Evolutionary conservation across 345 rosid genomes (phyloP).

Genomic region (Aquilaria malaccensis): DNA sequence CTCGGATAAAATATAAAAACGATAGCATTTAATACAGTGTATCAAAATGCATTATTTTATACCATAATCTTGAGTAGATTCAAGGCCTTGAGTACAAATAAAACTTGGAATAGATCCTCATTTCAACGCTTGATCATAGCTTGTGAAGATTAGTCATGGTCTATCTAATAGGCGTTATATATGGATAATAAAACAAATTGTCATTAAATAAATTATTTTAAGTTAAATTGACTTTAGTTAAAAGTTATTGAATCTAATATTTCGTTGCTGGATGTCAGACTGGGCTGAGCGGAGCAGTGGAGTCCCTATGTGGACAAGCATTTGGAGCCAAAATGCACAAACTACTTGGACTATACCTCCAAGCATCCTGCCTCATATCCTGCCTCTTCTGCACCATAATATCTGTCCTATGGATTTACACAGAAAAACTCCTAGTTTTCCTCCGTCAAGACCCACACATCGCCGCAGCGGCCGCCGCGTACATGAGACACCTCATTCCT

Average conservation of each 20-base stretch:
- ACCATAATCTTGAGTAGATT: too few species aligned
- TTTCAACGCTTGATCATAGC: neutral
- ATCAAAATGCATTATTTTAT: too few species aligned
- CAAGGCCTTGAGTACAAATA: too few species aligned
- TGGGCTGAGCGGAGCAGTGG: conserved; percentile 75
- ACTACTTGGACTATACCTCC: conserved; percentile 57
- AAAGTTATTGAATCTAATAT: neutral
- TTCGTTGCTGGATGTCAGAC: conserved; percentile 22
- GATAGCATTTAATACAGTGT: too few species aligned
- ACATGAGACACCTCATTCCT: conserved; percentile 49
- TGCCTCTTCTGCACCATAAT: conserved; percentile 34
- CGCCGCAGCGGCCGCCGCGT: conserved; percentile 40
- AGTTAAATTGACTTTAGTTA: too few species aligned
- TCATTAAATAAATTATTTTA: too few species aligned
- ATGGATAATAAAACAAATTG: too few species aligned
- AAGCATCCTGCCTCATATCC: conserved; percentile 61
- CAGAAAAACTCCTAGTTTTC: conserved; percentile 32
- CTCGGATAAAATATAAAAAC: too few species aligned
- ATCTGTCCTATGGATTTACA: conserved; percentile 48
- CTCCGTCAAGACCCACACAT: conserved; percentile 49
- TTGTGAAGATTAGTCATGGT: too few species aligned
- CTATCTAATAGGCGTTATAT: too few species aligned
- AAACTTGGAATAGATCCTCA: too few species aligned
- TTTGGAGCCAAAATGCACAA: conserved; percentile 60
- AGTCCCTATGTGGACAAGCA: conserved; percentile 81